Percentiles rank a stretch among this genome's conserved stretches.
Evolutionary conservation across 1,284 basidiomycete genomes (phyloP).

Genomic region (Trametes polyzona): DNA sequence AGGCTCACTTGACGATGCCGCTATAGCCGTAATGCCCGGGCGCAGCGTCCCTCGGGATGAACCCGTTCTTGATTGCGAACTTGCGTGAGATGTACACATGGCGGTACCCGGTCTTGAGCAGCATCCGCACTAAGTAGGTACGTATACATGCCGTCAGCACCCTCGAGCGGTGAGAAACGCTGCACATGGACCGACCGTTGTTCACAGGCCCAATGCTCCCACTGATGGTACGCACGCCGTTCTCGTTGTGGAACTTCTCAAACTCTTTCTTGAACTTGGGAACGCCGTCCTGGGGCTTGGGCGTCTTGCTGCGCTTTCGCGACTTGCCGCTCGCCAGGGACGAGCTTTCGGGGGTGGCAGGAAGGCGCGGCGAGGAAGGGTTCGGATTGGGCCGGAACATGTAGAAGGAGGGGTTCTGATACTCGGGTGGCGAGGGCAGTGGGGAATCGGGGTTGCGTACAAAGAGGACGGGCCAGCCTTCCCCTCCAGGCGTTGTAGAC

Average conservation of each 20-base stretch:
- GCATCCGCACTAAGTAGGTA: constrained; percentile 75
- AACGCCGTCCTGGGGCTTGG: constrained; percentile 41
- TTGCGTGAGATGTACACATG: constrained; percentile 95
- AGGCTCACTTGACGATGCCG: constrained; percentile 70
- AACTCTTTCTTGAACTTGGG: constrained; percentile 79
- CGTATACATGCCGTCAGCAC: constrained; percentile 11
- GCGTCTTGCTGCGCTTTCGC: constrained; percentile 40
- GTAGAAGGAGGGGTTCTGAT: constrained; percentile 74
- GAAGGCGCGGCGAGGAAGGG: constrained; percentile 31
- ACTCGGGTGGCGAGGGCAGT: constrained; percentile 62
- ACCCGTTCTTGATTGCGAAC: constrained; percentile 89
- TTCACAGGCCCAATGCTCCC: constrained; percentile 91
- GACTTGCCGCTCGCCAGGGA: constrained; percentile 44
- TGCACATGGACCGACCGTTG: constrained; percentile 61
- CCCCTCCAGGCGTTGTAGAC: constrained; percentile 35
- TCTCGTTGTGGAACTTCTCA: constrained; percentile 85
- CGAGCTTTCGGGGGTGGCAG: constrained; percentile 31
- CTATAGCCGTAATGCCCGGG: constrained; percentile 87
- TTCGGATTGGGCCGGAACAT: constrained; percentile 50
- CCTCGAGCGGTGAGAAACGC: not conserved
- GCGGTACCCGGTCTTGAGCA: constrained; percentile 91
- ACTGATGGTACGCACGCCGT: constrained; percentile 91
- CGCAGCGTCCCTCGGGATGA: constrained; percentile 85
- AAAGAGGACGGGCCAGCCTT: constrained; percentile 57
- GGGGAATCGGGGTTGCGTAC: constrained; percentile 63